A percentile compares a stretch with the other conserved stretches of the same genome.
phyloP scores from a whole-genome alignment of 495 filamentous ascomycete species.

The Annulohypoxylon moriforme region DNA sequence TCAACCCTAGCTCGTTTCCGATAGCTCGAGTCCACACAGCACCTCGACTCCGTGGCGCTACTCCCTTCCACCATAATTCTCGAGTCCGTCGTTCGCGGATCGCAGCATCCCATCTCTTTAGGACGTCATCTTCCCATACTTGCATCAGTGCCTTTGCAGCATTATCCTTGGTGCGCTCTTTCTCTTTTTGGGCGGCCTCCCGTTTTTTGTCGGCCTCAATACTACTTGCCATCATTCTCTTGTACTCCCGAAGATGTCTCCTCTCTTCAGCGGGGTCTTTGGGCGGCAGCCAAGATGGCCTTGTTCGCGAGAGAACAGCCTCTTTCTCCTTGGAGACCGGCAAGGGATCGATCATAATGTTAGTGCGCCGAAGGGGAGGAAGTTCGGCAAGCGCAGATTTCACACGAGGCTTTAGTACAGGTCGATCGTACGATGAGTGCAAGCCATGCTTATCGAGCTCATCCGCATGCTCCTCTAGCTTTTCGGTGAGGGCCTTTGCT shows the following conservation, averaged over 20 bases:
- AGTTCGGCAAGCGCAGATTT: slow-evolving; percentile 71
- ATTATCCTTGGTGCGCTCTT: slow-evolving; percentile 61
- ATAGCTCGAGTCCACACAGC: slow-evolving; percentile 87
- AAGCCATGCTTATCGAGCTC: slow-evolving; percentile 62
- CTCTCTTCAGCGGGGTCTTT: slow-evolving; percentile 94
- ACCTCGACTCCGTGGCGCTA: slow-evolving; percentile 83
- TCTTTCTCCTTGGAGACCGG: slow-evolving; percentile 98
- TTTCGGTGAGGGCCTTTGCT: slow-evolving; percentile 87
- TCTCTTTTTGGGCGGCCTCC: slow-evolving; percentile 60
- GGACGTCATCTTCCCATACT: slow-evolving; percentile 89
- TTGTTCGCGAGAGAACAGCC: slow-evolving; percentile 86
- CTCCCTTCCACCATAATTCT: slow-evolving; percentile 94
- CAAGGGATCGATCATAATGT: slow-evolving; percentile 95
- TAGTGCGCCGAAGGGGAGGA: slow-evolving; percentile 84
- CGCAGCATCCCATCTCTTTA: slow-evolving; percentile 86
- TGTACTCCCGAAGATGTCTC: slow-evolving; percentile 89
- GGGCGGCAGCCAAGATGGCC: slow-evolving; percentile 94
- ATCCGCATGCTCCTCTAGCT: slow-evolving; percentile 85
- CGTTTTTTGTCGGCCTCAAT: slow-evolving; percentile 72
- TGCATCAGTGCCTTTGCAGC: slow-evolving; percentile 76
- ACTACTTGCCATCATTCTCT: slow-evolving; percentile 89
- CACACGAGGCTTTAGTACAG: slow-evolving; percentile 63
- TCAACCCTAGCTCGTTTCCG: slow-evolving; percentile 87
- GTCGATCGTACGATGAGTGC: slow-evolving; percentile 27
- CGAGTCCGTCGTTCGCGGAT: slow-evolving; percentile 79